A percentile compares a stretch with the other conserved stretches of the same genome.
phyloP scores from a whole-genome alignment of 805 yeast genomes.

The Tanozyma kutaoensis region DNA sequence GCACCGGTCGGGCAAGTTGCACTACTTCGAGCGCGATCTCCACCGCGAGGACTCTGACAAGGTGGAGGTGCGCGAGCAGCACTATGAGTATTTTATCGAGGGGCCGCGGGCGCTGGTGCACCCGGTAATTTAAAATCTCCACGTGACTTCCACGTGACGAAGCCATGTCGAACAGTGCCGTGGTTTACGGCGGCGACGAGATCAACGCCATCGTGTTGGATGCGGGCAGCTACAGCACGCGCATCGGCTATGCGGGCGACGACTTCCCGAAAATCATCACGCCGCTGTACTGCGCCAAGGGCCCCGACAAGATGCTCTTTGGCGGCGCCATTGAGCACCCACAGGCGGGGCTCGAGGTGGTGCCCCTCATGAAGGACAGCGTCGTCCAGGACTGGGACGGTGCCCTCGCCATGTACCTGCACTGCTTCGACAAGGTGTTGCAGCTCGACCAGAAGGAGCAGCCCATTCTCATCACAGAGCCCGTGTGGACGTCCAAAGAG shows the following conservation, averaged over 20 bases:
- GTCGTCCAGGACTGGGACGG: constrained; percentile 77
- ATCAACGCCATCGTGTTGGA: constrained; percentile 85
- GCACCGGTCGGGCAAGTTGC: constrained; percentile 34
- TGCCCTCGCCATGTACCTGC: constrained; percentile 59
- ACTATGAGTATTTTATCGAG: no score
- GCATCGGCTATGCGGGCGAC: constrained; percentile 87
- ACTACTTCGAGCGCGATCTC: constrained; percentile 50
- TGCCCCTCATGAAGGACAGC: constrained; percentile 47
- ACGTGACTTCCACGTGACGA: no score
- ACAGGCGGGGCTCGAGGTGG: constrained; percentile 34
- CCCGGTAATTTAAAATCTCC: no score
- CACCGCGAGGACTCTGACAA: constrained; percentile 28
- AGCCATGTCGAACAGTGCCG: no score
- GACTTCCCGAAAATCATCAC: constrained; percentile 68
- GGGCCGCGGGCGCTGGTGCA: no score
- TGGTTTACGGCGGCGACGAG: constrained; percentile 48
- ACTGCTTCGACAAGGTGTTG: constrained; percentile 39
- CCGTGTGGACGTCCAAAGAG: constrained; percentile 64
- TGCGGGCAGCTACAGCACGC: constrained; percentile 75
- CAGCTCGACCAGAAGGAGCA: constrained; percentile 46
- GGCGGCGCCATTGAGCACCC: constrained; percentile 38
- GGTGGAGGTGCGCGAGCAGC: not conserved
- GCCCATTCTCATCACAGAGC: constrained; percentile 77
- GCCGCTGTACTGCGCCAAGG: constrained; percentile 49
- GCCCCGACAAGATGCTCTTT: constrained; percentile 11